These are phyloP conservation scores for Trichoderma erinaceum DNA, from an alignment of 495 filamentous ascomycete genomes.

Conservation along the genomic window DNA sequence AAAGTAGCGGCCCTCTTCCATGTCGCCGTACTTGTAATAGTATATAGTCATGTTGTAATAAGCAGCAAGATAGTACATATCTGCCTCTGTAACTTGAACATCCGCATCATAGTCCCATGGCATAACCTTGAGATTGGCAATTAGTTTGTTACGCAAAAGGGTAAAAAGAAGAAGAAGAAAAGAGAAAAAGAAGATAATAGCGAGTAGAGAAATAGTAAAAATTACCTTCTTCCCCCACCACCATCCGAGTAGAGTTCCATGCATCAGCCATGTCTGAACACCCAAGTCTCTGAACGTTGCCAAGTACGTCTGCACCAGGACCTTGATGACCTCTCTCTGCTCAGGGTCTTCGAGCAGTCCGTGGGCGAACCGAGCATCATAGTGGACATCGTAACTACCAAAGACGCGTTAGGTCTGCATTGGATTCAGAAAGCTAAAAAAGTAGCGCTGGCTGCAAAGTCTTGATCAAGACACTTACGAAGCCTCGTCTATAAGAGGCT, in stretches of 20 bases:
- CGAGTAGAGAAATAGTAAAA: neutral
- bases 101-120: constrained; percentile 75
- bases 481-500: neutral
- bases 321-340: constrained; percentile 36
- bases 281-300: constrained; percentile 49
- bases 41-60: constrained; percentile 60
- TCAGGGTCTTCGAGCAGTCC: constrained; percentile 41
- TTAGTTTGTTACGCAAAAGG: constrained; percentile 13
- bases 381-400: constrained; percentile 53
- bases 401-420: neutral
- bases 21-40: constrained; percentile 43
- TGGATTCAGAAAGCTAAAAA: neutral
- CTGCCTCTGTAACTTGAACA: constrained; percentile 60
- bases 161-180: neutral
- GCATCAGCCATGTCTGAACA: constrained; percentile 29
- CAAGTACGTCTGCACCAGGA: constrained; percentile 63
- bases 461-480: neutral
- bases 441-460: neutral
- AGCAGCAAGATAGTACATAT: constrained; percentile 57
- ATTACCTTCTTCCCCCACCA: constrained; percentile 29
- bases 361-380: constrained; percentile 56
- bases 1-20: constrained; percentile 47
- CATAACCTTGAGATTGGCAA: constrained; percentile 41
- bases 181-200: neutral
- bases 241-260: constrained; percentile 27